A percentile compares a stretch with the other conserved stretches of the same genome.
Conservation (phyloP, 768 basidiomycete genomes). For the Suillus placidus region DNA sequence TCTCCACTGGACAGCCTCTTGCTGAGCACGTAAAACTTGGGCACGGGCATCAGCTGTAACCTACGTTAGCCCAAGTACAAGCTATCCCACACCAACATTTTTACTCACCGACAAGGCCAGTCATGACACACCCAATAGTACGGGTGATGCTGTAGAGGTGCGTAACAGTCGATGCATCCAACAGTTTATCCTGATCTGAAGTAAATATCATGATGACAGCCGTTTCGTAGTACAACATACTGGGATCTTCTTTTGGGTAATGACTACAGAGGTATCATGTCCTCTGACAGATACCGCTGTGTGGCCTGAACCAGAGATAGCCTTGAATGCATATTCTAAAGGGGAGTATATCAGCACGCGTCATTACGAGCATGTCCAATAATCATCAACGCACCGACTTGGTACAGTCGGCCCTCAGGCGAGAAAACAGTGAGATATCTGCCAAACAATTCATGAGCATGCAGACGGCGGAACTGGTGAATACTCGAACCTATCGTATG, state of each 20-base stretch:
- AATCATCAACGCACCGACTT: constrained; percentile 77
- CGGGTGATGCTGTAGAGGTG: constrained; percentile 97
- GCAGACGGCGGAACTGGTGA: neutral
- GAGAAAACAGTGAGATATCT: constrained; percentile 98
- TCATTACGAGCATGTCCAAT: constrained; percentile 4
- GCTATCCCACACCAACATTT: neutral
- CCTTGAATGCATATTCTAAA: constrained; percentile 98
- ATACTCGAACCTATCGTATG: constrained; percentile 76
- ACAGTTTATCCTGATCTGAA: constrained; percentile 83
- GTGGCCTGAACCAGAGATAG: constrained; percentile 95
- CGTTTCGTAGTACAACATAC: constrained; percentile 51
- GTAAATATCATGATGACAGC: constrained; percentile 8
- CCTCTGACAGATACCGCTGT: constrained; percentile 93
- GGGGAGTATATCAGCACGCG: constrained; percentile 16
- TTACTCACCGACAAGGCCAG: constrained; percentile 85
- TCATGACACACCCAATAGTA: constrained; percentile 97
- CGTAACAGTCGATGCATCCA: constrained; percentile 91
- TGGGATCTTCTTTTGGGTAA: constrained; percentile 98
- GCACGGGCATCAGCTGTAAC: constrained; percentile 84
- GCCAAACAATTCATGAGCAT: constrained; percentile 4
- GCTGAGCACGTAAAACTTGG: constrained; percentile 83
- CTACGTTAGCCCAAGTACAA: constrained; percentile 2
- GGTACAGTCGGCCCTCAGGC: constrained; percentile 95
- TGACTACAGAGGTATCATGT: constrained; percentile 92
- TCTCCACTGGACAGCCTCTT: constrained; percentile 89